Evolutionary conservation across 2,329 filamentous ascomycete species (phyloP).

Genomic region (Fusarium illudens): DNA sequence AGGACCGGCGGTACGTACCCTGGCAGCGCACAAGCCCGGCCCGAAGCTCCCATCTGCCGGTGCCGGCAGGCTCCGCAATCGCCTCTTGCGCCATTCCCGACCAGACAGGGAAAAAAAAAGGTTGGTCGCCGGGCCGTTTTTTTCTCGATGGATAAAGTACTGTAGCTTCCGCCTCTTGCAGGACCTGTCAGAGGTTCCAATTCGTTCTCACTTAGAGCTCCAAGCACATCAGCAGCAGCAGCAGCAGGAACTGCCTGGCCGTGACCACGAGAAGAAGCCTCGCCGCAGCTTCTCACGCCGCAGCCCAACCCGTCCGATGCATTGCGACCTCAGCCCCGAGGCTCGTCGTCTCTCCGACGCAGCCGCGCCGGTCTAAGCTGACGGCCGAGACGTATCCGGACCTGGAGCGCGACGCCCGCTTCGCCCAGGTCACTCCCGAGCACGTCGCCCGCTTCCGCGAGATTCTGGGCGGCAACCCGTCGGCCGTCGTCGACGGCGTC

Average conservation of each 20-base stretch:
- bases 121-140: conserved; percentile 11
- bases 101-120: conserved; percentile 23
- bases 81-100: conserved; percentile 8
- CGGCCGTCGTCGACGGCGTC: conserved; percentile 85
- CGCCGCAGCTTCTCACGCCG: not conserved
- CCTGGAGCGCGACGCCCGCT: conserved; percentile 80
- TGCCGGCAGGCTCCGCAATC: conserved; percentile 28
- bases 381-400: conserved; percentile 88
- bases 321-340: conserved; percentile 45
- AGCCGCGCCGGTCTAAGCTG: conserved; percentile 61
- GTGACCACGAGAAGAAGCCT: conserved; percentile 11
- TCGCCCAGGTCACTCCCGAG: conserved; percentile 75
- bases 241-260: conserved; percentile 23
- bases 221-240: not conserved
- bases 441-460: conserved; percentile 86
- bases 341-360: conserved; percentile 41
- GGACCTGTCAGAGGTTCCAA: conserved; percentile 9
- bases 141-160: not conserved
- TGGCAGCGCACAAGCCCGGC: not conserved
- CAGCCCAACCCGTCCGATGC: conserved; percentile 31
- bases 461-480: conserved; percentile 75
- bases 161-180: not conserved
- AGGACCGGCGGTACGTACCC: conserved; percentile 1
- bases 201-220: not conserved
- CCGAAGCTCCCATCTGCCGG: not conserved